phyloP scores from a whole-genome alignment of 75 land plant species.

The Cunninghamia lanceolata region DNA sequence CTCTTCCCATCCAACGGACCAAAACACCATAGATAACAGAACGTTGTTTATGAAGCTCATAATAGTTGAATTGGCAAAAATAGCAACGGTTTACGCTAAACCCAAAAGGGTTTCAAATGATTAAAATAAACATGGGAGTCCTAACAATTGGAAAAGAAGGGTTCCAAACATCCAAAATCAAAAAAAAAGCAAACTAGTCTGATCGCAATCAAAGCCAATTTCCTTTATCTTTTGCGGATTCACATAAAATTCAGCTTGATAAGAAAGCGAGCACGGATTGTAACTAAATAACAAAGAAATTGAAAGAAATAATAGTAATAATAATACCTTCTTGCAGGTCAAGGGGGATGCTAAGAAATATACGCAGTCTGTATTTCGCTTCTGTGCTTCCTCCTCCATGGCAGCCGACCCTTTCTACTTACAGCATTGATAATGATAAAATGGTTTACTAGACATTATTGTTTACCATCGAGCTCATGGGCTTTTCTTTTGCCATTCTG shows the following conservation, averaged over 20 bases:
- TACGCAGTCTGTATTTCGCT: conserved; percentile 79
- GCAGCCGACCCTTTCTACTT: conserved; percentile 1
- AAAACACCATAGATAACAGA: neutral
- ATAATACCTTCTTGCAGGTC: conserved; percentile 80
- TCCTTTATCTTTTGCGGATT: neutral
- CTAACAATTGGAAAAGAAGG: neutral
- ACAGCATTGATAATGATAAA: neutral
- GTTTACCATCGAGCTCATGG: neutral
- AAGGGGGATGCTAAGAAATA: conserved; percentile 83
- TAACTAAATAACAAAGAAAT: neutral
- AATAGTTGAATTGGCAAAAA: neutral
- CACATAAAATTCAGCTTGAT: neutral
- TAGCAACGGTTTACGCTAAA: neutral
- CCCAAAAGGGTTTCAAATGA: neutral
- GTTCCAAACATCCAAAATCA: neutral
- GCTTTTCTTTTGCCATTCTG: neutral
- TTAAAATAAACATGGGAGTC: neutral
- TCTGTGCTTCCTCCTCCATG: conserved; percentile 31
- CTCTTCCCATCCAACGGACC: neutral
- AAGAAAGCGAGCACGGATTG: neutral
- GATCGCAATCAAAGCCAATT: neutral
- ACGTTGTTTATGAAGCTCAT: neutral
- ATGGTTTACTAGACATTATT: neutral
- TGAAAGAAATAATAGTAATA: neutral
- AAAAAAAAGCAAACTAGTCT: neutral